Evolutionary conservation across 805 yeast genomes (phyloP).

Genomic region (Zygoascus flipseniorum): DNA sequence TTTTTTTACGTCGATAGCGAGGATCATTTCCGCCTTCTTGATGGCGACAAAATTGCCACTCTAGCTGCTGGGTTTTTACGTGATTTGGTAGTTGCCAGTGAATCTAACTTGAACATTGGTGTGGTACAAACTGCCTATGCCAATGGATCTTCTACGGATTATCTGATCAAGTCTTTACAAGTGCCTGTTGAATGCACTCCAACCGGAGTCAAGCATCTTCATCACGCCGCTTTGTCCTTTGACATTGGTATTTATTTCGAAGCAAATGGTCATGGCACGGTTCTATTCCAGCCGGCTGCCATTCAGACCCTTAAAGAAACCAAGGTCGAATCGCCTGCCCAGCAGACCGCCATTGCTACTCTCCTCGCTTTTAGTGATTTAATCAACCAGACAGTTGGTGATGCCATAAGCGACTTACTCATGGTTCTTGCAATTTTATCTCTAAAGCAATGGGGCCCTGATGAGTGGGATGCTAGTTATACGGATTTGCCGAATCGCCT

Average conservation of each 20-base stretch:
- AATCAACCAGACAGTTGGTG: constrained; percentile 97
- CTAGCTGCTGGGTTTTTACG: constrained; percentile 62
- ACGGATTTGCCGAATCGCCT: constrained; percentile 81
- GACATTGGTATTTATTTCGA: constrained; percentile 94
- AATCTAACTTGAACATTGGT: constrained; percentile 44
- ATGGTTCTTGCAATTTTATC: constrained; percentile 60
- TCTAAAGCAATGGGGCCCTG: constrained; percentile 49
- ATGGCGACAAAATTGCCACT: constrained; percentile 91
- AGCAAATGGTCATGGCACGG: constrained; percentile 99
- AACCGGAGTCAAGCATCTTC: constrained; percentile 95
- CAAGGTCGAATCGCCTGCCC: constrained; percentile 36
- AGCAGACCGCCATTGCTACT: constrained; percentile 42
- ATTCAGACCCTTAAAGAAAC: constrained; percentile 31
- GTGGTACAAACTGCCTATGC: constrained; percentile 98
- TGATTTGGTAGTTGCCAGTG: constrained; percentile 39
- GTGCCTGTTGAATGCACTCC: constrained; percentile 83
- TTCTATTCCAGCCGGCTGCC: constrained; percentile 57
- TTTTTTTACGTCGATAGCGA: constrained; percentile 42
- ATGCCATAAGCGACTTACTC: constrained; percentile 87
- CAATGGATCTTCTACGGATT: constrained; percentile 82
- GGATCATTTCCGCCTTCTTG: constrained; percentile 40
- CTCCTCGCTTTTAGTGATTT: constrained; percentile 56
- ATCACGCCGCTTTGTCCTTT: constrained; percentile 77
- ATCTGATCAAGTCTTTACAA: constrained; percentile 48
- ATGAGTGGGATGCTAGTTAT: constrained; percentile 69